These are phyloP conservation scores for Thuja plicata DNA, from an alignment of 83 land plant genomes.

Conservation along the genomic window DNA sequence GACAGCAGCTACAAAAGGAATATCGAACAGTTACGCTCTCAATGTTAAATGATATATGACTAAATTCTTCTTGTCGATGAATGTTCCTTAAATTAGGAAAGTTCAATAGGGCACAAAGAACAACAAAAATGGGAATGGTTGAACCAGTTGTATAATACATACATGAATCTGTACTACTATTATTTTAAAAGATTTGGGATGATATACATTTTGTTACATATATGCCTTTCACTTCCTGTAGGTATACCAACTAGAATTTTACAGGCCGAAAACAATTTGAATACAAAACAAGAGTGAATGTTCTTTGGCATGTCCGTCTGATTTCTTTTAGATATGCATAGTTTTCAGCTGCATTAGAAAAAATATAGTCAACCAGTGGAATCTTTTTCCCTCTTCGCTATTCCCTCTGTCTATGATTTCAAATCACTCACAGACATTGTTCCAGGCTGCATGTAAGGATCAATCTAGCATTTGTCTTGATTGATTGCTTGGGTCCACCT, in stretches of 20 bases:
- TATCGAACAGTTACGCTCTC: neutral
- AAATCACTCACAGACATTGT: neutral
- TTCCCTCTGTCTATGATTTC: neutral
- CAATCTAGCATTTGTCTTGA: slow-evolving; percentile 59
- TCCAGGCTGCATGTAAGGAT: slow-evolving; percentile 40
- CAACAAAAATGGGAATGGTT: neutral
- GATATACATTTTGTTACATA: slow-evolving; percentile 1
- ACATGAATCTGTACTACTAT: neutral
- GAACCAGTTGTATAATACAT: neutral
- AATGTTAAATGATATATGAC: neutral
- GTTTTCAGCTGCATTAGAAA: neutral
- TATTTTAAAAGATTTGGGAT: neutral
- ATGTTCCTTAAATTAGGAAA: neutral
- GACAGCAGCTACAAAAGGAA: neutral
- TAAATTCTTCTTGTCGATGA: neutral
- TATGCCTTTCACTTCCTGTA: neutral
- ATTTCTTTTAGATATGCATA: neutral
- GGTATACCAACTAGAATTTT: neutral
- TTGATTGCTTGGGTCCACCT: slow-evolving; percentile 59
- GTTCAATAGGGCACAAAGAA: neutral
- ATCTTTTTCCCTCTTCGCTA: neutral
- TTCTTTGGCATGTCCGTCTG: neutral
- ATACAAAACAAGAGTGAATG: neutral
- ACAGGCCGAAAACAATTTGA: neutral
- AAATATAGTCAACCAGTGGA: neutral